Evolutionary conservation across 768 basidiomycete species (phyloP), one percentile per base, ranked within the genome.

Genomic region (Lentinula lateritia): DNA sequence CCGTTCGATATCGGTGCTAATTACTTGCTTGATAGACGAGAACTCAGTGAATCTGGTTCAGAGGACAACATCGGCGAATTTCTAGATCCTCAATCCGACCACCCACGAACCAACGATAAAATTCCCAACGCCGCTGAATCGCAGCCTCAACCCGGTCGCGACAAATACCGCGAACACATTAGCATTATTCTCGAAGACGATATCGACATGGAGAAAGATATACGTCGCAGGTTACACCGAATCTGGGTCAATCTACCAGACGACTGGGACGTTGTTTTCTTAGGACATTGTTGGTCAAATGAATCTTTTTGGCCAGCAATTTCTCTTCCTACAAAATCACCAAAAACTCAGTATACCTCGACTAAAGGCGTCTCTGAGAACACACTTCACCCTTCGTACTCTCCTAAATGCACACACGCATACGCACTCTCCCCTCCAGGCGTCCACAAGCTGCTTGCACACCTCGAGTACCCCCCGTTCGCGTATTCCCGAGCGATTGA

Each of bases 241-340:
- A 36, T 88, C 42, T 89, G 86, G 87, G 56, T 63, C 4, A 68
- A 70, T 8, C 69, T 92, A 34, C 90, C 90, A 6, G 45, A 39
- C 1, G 76, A 81, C 15, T 92, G 90, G 90, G 90, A 91, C 65
- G 80, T 91, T 23, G 80, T 92, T 16, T 89, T 88, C 65, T 72
- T 92, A 64, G 89, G 90, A 6, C 87, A 92, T 65, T 92, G 89
- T 67, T 91, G 90, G 90, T 90, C 88, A 20, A 76, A 90, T 62
- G 89, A 92, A 71, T 72, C 81, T 1, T 70, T 68, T 61, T 71
- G 81, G 41, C 75, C 81, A 3, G 71, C 83, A 5, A 42, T 56
- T 23, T 61, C 79, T 18, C 63, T 70, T 3, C 52, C 45, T 5
- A n/a, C 57, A 79, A 28, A 50, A 28, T 23, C 43, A 35, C 32